Evolutionary conservation across 441 rosid species (phyloP), one percentile per base, ranked within the genome.

Genomic region (Arabidopsis hybrid): DNA sequence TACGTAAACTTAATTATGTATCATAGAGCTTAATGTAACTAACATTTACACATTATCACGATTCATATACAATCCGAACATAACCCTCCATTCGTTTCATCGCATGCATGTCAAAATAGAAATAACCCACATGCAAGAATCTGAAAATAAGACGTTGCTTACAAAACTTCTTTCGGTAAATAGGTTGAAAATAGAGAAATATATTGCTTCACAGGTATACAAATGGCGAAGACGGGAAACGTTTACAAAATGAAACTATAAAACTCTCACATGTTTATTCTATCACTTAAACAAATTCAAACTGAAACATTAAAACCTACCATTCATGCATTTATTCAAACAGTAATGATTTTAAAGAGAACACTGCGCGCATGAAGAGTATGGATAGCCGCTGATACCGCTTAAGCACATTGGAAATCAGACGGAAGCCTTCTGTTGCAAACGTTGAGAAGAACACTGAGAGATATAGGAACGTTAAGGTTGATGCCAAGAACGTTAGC

Each of bases 391-490:
- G 26, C 26, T 59, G 26, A 40, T 40, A 7, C 21, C 4, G 3
- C 26, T 61, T 65, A 87, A 55, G 85, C 78, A 43, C 84, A 83
- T 63, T 73, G 60, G 55, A 73, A 83, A 13, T 78, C 84, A 9
- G 73, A 61, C 0, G 86, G 84, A 57, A 73, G 57, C 7, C 71
- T 71, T 60, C 32, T 81, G 45, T 67, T 69, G 57, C 87, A 83
- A 40, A 39, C 36, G 49, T 83, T 81, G 56, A 85, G 85, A 70
- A 85, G 72, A 70, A 83, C 53, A 11, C 78, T 78, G 36, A 85
- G 67, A 42, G 85, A 77, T 55, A 85, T 73, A 0, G 85, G 83
- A 65, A 86, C n/a, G 42, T 83, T 73, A 7, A 84, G 72, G 74
- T 80, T 83, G 53, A 70, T 16, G 1, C 83, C 84, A 7, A 78